Conservation (phyloP, 129 eudicot genomes). For the Centrapalus pauciflorus region DNA sequence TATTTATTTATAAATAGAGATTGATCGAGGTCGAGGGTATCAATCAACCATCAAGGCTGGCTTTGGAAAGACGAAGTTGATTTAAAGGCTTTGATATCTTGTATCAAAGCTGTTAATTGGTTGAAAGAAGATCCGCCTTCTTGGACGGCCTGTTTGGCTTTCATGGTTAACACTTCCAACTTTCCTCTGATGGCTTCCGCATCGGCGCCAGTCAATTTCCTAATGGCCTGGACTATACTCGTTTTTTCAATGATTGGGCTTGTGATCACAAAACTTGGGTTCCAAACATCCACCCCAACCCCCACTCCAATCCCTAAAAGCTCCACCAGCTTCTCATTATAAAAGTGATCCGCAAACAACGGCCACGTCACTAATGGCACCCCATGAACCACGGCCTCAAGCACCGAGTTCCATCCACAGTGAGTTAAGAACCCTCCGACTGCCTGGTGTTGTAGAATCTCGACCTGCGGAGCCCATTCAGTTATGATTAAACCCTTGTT, state of each 20-base stretch:
- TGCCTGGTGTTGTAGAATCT: constrained; percentile 34
- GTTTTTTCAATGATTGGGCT: constrained; percentile 11
- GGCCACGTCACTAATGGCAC: constrained; percentile 52
- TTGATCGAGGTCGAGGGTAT: too few species aligned
- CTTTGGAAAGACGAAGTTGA: background rate
- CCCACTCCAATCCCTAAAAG: constrained; percentile 32
- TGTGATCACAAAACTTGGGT: background rate
- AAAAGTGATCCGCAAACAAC: constrained; percentile 34
- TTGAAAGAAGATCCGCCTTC: constrained; percentile 38
- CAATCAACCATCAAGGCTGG: constrained; percentile 1
- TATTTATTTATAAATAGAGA: too few species aligned
- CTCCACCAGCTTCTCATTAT: constrained; percentile 39
- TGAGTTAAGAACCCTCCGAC: constrained; percentile 41
- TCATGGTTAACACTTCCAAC: background rate
- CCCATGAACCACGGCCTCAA: constrained; percentile 36
- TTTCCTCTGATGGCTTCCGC: constrained; percentile 8
- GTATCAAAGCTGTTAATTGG: constrained; percentile 16
- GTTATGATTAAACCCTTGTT: constrained; percentile 32
- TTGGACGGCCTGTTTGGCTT: constrained; percentile 20
- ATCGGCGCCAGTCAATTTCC: background rate
- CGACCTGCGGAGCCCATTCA: constrained; percentile 41
- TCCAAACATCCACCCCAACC: constrained; percentile 32
- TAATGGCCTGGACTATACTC: constrained; percentile 7
- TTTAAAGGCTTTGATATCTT: constrained; percentile 19
- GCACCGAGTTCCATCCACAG: constrained; percentile 54